A percentile compares a stretch with the other conserved stretches of the same genome.
These are phyloP conservation scores for Lavandula angustifolia DNA, from an alignment of 257 asterid genomes.

Conservation along the genomic window DNA sequence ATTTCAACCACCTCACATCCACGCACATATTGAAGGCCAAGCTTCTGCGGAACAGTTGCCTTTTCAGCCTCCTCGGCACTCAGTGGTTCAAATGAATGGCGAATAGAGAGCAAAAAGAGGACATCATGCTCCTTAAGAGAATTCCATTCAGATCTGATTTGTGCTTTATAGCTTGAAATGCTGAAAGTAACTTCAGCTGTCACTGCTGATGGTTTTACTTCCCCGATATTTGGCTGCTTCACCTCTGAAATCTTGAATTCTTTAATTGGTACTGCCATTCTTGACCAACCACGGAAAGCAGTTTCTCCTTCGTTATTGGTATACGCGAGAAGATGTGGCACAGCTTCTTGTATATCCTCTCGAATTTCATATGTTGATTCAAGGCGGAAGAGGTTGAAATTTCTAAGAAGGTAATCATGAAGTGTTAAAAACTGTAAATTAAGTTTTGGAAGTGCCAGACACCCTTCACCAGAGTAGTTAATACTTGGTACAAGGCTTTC, in stretches of 20 bases:
- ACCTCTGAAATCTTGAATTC: slow-evolving; percentile 74
- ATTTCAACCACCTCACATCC: slow-evolving; percentile 97
- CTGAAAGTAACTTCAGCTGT: slow-evolving; percentile 91
- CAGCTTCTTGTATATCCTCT: slow-evolving; percentile 98
- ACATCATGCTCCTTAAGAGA: slow-evolving; percentile 97
- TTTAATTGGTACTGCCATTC: slow-evolving; percentile 97
- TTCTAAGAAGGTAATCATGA: slow-evolving; percentile 95
- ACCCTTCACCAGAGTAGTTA: slow-evolving; percentile 99
- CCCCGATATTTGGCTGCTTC: slow-evolving; percentile 96
- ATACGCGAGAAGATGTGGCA: slow-evolving; percentile 90
- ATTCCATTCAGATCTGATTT: slow-evolving; percentile 98
- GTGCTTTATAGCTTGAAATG: slow-evolving; percentile 91
- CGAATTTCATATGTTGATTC: slow-evolving; percentile 99
- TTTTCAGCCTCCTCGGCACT: slow-evolving; percentile 84
- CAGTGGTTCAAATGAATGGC: slow-evolving; percentile 88
- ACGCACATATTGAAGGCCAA: slow-evolving; percentile 94
- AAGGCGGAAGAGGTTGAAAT: slow-evolving; percentile 96
- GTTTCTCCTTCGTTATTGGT: slow-evolving; percentile 92
- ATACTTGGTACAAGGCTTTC: slow-evolving; percentile 99
- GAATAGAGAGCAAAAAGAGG: slow-evolving; percentile 79
- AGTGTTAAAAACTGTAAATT: slow-evolving; percentile 93
- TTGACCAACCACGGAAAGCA: slow-evolving; percentile 99
- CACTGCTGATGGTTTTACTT: slow-evolving; percentile 89
- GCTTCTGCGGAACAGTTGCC: slow-evolving; percentile 89
- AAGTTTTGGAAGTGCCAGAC: slow-evolving; percentile 97